Evolutionary conservation across 2,329 filamentous ascomycete genomes (phyloP).

Genomic region (Plectosphaerella sp.): DNA sequence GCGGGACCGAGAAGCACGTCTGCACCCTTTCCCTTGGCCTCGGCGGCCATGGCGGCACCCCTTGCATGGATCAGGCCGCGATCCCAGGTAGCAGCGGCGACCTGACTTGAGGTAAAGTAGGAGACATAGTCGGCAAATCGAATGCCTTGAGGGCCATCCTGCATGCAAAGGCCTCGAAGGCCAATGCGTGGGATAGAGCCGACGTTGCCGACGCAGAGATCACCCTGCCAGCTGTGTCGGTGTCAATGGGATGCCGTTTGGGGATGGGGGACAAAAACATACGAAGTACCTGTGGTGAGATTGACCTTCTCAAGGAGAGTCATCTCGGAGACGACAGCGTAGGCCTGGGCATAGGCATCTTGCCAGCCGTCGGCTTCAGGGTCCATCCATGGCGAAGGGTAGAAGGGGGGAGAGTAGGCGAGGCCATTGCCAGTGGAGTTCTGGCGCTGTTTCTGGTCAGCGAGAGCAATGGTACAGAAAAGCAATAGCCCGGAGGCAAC

Average conservation of each 20-base stretch:
- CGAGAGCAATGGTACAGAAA: neutral
- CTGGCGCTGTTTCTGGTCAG: slow-evolving; percentile 2
- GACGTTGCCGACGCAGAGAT: slow-evolving; percentile 72
- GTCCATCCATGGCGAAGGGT: slow-evolving; percentile 85
- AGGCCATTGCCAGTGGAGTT: slow-evolving; percentile 13
- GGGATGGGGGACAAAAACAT: neutral
- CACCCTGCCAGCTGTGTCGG: slow-evolving; percentile 54
- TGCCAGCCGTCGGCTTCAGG: slow-evolving; percentile 69
- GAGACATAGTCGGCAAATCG: slow-evolving; percentile 75
- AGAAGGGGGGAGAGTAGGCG: slow-evolving; percentile 55
- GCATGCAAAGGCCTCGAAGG: slow-evolving; percentile 73
- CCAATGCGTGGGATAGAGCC: slow-evolving; percentile 67
- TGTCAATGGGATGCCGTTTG: too few relatives aligned
- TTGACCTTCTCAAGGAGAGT: slow-evolving; percentile 91
- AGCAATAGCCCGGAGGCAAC: neutral
- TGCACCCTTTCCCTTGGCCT: slow-evolving; percentile 71
- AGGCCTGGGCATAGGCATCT: slow-evolving; percentile 70
- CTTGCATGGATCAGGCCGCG: slow-evolving; percentile 57
- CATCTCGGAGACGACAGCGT: slow-evolving; percentile 74
- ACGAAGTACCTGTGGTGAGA: slow-evolving; percentile 70
- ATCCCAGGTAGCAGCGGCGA: slow-evolving; percentile 80
- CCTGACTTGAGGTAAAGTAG: slow-evolving; percentile 75
- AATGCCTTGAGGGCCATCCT: slow-evolving; percentile 80
- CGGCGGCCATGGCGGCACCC: slow-evolving; percentile 45
- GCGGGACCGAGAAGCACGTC: slow-evolving; percentile 62